phyloP scores from a whole-genome alignment of 1,139 yeast genomes.

The Candida freyschussii region DNA sequence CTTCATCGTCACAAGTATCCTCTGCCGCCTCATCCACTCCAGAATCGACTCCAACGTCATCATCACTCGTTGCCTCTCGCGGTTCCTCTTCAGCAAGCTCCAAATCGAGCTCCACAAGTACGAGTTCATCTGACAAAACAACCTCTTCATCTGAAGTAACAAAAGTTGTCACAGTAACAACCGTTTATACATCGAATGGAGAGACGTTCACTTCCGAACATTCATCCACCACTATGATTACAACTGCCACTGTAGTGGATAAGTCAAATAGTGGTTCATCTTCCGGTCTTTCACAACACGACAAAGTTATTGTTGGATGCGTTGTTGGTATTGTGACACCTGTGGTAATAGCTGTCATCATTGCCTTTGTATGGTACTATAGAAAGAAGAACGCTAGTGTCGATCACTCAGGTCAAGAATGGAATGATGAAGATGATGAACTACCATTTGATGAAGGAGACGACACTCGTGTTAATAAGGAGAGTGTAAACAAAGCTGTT shows the following conservation, averaged over 20 bases:
- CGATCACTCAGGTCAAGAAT: constrained; percentile 26
- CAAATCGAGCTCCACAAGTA: too few species aligned
- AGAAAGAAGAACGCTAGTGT: constrained; percentile 16
- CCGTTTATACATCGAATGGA: constrained; percentile 21
- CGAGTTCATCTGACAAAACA: constrained; percentile 5
- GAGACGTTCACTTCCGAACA: constrained; percentile 13
- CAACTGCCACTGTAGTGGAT: constrained; percentile 8
- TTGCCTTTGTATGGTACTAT: constrained; percentile 19
- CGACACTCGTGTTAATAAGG: constrained; percentile 7
- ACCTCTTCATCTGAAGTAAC: constrained; percentile 19
- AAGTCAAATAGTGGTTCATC: constrained; percentile 2
- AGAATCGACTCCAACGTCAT: constrained; percentile 5
- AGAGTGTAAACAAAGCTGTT: constrained; percentile 25
- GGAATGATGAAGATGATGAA: constrained; percentile 25
- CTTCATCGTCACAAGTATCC: constrained; percentile 2
- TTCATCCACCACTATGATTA: constrained; percentile 11
- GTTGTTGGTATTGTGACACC: constrained; percentile 26
- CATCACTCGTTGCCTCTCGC: constrained; percentile 6
- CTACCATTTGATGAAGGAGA: constrained; percentile 6
- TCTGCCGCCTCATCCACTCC: constrained; percentile 3
- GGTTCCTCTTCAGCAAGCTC: constrained; percentile 7
- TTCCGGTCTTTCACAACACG: constrained; percentile 17
- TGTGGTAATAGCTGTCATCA: constrained; percentile 10
- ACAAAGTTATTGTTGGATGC: constrained; percentile 24
- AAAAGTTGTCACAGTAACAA: constrained; percentile 18